These are phyloP conservation scores for Pseudocercospora cruenta DNA, from an alignment of 2,329 filamentous ascomycete species.

Conservation along the genomic window DNA sequence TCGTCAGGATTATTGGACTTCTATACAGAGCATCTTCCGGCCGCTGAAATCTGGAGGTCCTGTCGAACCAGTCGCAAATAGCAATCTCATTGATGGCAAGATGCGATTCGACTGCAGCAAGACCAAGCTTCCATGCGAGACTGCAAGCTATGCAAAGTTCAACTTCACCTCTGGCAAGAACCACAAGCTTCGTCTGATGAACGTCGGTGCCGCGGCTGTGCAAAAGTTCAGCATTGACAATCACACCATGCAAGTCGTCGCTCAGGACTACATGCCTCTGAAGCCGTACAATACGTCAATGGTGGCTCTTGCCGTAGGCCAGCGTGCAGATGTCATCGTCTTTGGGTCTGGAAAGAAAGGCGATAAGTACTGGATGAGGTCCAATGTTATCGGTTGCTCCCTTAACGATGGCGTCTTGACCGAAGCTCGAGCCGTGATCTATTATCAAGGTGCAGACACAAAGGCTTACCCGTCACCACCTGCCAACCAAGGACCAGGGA, in stretches of 20 bases:
- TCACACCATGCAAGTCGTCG: conserved; percentile 50
- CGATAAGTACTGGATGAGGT: neutral
- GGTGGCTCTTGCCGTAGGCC: conserved; percentile 42
- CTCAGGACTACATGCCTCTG: conserved; percentile 50
- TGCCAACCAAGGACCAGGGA: neutral
- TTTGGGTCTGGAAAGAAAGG: neutral
- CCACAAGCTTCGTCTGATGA: conserved; percentile 51
- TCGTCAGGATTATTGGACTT: conserved; percentile 22
- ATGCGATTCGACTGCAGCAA: conserved; percentile 24
- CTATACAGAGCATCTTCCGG: conserved; percentile 17
- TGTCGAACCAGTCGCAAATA: neutral
- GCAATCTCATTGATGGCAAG: conserved; percentile 22
- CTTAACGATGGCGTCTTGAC: neutral
- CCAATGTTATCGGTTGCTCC: neutral
- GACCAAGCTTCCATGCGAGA: conserved; percentile 14
- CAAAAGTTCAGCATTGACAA: conserved; percentile 45
- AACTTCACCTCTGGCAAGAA: conserved; percentile 41
- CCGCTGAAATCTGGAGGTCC: neutral
- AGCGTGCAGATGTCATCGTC: conserved; percentile 41
- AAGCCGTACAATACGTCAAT: conserved; percentile 44
- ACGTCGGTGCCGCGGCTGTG: conserved; percentile 43
- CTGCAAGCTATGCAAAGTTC: neutral
- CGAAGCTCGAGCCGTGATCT: neutral
- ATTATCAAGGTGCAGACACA: neutral
- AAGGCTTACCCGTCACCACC: neutral